Conservation (phyloP, 805 yeast species). For the Clavispora asparagi region DNA sequence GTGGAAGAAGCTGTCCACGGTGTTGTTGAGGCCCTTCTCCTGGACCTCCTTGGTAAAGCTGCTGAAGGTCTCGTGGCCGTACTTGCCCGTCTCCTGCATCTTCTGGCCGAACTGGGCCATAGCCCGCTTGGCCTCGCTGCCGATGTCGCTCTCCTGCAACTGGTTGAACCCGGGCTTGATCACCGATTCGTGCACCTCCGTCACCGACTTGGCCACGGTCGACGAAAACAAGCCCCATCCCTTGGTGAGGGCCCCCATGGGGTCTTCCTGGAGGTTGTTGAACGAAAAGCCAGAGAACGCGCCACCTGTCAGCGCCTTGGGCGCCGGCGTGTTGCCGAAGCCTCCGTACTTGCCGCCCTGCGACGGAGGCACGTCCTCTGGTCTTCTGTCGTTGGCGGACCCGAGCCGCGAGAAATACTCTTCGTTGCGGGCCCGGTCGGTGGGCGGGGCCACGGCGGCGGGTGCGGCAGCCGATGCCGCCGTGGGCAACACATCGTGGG, state of each 20-base stretch:
- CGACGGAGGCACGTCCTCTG: slow-evolving; percentile 80
- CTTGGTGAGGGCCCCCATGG: slow-evolving; percentile 81
- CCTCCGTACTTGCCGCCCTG: slow-evolving; percentile 93
- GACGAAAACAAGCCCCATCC: slow-evolving; percentile 94
- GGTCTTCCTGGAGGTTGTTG: slow-evolving; percentile 73
- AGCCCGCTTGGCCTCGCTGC: slow-evolving; percentile 83
- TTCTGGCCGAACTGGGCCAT: slow-evolving; percentile 94
- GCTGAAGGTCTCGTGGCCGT: slow-evolving; percentile 64
- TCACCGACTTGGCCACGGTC: slow-evolving; percentile 78
- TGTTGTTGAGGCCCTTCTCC: slow-evolving; percentile 33
- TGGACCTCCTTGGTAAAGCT: slow-evolving; percentile 46
- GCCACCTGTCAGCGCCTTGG: slow-evolving; percentile 30
- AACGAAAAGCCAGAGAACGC: slow-evolving; percentile 54
- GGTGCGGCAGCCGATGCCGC: slow-evolving; percentile 14
- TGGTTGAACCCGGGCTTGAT: slow-evolving; percentile 88
- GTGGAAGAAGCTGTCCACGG: slow-evolving; percentile 38
- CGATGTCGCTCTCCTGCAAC: slow-evolving; percentile 68
- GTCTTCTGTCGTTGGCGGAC: slow-evolving; percentile 60
- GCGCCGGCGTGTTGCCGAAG: slow-evolving; percentile 76
- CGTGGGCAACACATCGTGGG: slow-evolving; percentile 38
- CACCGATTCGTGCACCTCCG: slow-evolving; percentile 80
- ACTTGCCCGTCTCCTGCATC: slow-evolving; percentile 81
- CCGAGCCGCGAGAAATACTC: slow-evolving; percentile 80
- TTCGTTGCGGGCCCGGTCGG: slow-evolving; percentile 59
- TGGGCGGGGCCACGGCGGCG: slow-evolving; percentile 28